Conservation (phyloP, 805 yeast species). For the Sungouiozyma intestinalis region DNA sequence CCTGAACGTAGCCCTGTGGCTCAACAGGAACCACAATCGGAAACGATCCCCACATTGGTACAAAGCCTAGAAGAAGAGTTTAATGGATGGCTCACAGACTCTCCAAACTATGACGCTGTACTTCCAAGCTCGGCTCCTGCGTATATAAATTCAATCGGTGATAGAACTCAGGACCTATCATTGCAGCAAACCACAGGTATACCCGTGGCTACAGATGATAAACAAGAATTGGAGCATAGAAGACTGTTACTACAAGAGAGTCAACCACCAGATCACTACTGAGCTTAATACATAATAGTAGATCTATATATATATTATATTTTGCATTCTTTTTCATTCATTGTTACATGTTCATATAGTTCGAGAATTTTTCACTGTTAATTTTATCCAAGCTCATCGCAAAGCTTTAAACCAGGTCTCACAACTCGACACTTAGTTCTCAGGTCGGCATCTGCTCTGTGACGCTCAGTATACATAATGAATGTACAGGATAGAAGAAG, state of each 20-base stretch:
- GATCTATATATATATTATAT: background rate
- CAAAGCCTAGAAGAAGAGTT: background rate
- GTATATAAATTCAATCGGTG: constrained; percentile 6
- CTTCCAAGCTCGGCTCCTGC: constrained; percentile 11
- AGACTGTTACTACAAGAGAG: constrained; percentile 33
- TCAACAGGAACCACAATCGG: background rate
- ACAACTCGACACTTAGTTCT: too few relatives aligned
- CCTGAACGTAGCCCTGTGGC: background rate
- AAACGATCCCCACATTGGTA: background rate
- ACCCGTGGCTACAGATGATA: constrained; percentile 21
- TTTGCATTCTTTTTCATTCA: background rate
- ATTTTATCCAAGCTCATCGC: background rate
- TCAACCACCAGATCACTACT: constrained; percentile 29
- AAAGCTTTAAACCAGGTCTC: too few relatives aligned
- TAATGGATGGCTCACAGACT: constrained; percentile 4
- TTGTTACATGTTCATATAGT: background rate
- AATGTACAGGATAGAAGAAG: constrained; percentile 62
- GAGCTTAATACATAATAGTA: background rate
- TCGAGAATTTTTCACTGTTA: background rate
- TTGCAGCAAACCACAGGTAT: background rate
- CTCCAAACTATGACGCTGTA: background rate
- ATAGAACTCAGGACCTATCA: constrained; percentile 3
- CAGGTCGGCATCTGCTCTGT: too few relatives aligned
- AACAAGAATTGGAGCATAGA: constrained; percentile 32
- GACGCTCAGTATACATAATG: too few relatives aligned